Evolutionary conservation across 176 grass and related monocot species (phyloP).

Genomic region (Hyparrhenia diplandra): DNA sequence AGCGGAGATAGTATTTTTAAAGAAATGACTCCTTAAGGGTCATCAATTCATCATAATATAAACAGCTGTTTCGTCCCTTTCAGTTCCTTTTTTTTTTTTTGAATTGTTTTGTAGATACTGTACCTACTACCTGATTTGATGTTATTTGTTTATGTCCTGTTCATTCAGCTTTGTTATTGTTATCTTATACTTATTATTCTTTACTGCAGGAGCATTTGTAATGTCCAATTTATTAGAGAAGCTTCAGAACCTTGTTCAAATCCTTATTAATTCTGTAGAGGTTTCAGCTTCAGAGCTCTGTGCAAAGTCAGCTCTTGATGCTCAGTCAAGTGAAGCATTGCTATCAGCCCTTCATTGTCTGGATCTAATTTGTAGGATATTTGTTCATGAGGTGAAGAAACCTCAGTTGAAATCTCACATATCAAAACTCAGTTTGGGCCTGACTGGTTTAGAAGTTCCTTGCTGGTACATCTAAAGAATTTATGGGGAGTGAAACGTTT

Average conservation of each 20-base stretch:
- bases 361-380: conserved; percentile 54
- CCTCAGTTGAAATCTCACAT: conserved; percentile 29
- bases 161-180: not conserved
- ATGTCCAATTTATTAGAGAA: conserved; percentile 34
- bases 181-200: not conserved
- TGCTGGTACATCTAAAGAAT: conserved; percentile 53
- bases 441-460: conserved; percentile 43
- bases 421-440: conserved; percentile 10
- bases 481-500: conserved; percentile 53
- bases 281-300: conserved; percentile 59
- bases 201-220: conserved; percentile 31
- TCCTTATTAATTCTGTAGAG: conserved; percentile 58
- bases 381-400: conserved; percentile 61
- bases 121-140: not conserved
- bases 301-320: conserved; percentile 35
- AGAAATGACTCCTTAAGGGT: not conserved
- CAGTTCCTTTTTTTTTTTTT: not conserved
- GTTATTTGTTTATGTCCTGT: conserved; percentile 8
- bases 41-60: not conserved
- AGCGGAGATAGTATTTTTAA: not conserved
- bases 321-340: conserved; percentile 61
- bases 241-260: conserved; percentile 55
- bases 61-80: not conserved
- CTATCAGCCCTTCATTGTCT: conserved; percentile 56
- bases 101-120: too few species aligned